Evolutionary conservation across 2,329 filamentous ascomycete species (phyloP).

Genomic region (Didymella pomorum): DNA sequence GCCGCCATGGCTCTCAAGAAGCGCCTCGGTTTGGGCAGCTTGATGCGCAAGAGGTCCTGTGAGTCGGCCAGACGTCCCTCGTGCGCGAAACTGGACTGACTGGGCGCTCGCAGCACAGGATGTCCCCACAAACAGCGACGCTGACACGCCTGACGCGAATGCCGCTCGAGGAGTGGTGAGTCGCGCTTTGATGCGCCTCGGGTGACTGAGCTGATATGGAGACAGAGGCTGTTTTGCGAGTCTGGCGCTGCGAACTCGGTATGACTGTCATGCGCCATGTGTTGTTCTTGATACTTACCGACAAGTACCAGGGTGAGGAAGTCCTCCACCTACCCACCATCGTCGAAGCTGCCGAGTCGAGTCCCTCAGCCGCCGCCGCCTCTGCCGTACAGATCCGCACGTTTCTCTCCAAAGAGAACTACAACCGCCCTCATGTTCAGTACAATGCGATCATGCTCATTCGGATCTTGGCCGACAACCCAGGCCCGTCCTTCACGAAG

Average conservation of each 20-base stretch:
- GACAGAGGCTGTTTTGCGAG: constrained; percentile 81
- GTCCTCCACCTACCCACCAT: constrained; percentile 91
- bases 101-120: constrained; percentile 36
- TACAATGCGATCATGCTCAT: constrained; percentile 98
- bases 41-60: constrained; percentile 47
- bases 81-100: constrained; percentile 21
- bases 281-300: constrained; percentile 2
- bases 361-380: constrained; percentile 81
- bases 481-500: constrained; percentile 87
- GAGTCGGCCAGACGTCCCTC: constrained; percentile 20
- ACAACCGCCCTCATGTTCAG: constrained; percentile 72
- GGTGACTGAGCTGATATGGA: constrained; percentile 16
- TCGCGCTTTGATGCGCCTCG: constrained; percentile 38
- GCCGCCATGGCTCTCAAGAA: constrained; percentile 51
- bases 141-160: constrained; percentile 72
- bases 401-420: constrained; percentile 77
- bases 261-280: constrained; percentile 15
- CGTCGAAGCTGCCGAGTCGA: constrained; percentile 94
- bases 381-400: constrained; percentile 83
- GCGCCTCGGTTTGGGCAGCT: constrained; percentile 47
- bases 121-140: constrained; percentile 40
- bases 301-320: constrained; percentile 73
- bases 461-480: constrained; percentile 91
- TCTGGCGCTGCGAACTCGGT: constrained; percentile 66
- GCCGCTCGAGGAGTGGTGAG: constrained; percentile 71